Conservation (phyloP, 805 yeast genomes). For the Wickerhamiella kurtzmanii region DNA sequence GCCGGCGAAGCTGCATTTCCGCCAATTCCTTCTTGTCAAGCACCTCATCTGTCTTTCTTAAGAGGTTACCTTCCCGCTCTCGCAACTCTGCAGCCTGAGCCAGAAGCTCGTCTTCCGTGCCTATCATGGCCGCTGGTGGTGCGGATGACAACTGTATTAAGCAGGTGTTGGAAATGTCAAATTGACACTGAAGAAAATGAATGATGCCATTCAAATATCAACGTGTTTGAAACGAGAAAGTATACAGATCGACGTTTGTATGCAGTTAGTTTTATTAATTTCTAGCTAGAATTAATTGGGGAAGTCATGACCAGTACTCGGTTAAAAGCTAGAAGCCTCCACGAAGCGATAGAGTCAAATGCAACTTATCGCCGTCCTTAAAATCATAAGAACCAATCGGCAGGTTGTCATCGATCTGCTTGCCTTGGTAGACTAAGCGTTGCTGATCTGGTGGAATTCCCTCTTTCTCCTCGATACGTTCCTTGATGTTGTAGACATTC, state of each 20-base stretch:
- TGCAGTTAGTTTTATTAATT: too few species aligned
- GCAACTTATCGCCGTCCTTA: conserved; percentile 74
- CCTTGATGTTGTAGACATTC: conserved; percentile 60
- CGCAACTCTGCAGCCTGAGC: not conserved
- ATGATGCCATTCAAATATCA: too few species aligned
- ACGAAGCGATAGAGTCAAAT: conserved; percentile 80
- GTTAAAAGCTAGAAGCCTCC: conserved; percentile 52
- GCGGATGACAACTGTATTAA: not conserved
- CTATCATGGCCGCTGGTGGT: not conserved
- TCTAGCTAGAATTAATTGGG: too few species aligned
- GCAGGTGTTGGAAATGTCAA: too few species aligned
- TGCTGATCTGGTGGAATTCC: conserved; percentile 97
- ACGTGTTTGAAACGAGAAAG: too few species aligned
- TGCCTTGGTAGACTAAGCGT: conserved; percentile 77
- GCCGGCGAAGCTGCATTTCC: conserved; percentile 9
- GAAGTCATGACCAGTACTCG: too few species aligned
- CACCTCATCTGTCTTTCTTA: conserved; percentile 1
- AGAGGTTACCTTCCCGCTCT: not conserved
- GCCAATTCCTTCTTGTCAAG: not conserved
- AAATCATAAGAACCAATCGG: conserved; percentile 63
- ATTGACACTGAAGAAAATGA: too few species aligned
- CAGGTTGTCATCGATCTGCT: conserved; percentile 74
- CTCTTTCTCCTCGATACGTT: conserved; percentile 86
- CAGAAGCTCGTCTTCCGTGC: not conserved
- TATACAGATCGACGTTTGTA: too few species aligned